A percentile compares a stretch with the other conserved stretches of the same genome.
Conservation (phyloP, 2,329 filamentous ascomycete genomes). For the Ophiostoma tasmaniense region DNA sequence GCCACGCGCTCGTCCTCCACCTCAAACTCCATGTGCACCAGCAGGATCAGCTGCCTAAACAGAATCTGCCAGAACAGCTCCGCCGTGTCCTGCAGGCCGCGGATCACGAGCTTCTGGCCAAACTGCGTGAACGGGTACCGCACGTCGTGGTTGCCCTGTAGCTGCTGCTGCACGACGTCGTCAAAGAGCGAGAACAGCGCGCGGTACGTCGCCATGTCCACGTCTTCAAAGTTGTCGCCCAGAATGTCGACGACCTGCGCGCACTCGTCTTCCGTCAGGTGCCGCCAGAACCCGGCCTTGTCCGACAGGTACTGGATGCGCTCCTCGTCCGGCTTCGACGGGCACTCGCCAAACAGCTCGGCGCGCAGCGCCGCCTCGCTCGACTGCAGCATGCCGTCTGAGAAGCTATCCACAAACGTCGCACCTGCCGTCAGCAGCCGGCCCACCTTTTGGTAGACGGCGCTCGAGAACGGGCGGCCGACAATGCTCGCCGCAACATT, state of each 20-base stretch:
- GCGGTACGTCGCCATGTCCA: constrained; percentile 46
- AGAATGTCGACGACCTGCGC: constrained; percentile 60
- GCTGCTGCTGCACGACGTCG: constrained; percentile 26
- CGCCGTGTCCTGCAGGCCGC: constrained; percentile 70
- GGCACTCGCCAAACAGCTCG: constrained; percentile 67
- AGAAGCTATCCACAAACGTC: constrained; percentile 61
- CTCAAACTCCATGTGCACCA: constrained; percentile 80
- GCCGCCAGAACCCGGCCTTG: constrained; percentile 65
- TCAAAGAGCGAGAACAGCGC: constrained; percentile 43
- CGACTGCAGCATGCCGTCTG: constrained; percentile 58
- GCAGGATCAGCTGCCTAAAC: constrained; percentile 71
- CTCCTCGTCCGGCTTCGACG: constrained; percentile 60
- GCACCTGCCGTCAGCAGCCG: constrained; percentile 61
- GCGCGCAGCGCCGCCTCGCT: constrained; percentile 59
- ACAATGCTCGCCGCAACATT: not conserved
- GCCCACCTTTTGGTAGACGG: constrained; percentile 44
- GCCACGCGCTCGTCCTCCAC: constrained; percentile 64
- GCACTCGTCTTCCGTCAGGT: constrained; percentile 75
- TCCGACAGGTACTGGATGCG: constrained; percentile 73
- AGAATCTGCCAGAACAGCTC: constrained; percentile 64
- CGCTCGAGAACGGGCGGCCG: not conserved
- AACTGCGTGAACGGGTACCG: constrained; percentile 59
- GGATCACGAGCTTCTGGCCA: constrained; percentile 65
- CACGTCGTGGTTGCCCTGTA: constrained; percentile 33
- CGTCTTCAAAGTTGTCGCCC: constrained; percentile 55